Percentiles rank a stretch among this genome's conserved stretches.
These are phyloP conservation scores for Dorcoceras hygrometricum DNA, from an alignment of 257 asterid genomes.

Conservation along the genomic window DNA sequence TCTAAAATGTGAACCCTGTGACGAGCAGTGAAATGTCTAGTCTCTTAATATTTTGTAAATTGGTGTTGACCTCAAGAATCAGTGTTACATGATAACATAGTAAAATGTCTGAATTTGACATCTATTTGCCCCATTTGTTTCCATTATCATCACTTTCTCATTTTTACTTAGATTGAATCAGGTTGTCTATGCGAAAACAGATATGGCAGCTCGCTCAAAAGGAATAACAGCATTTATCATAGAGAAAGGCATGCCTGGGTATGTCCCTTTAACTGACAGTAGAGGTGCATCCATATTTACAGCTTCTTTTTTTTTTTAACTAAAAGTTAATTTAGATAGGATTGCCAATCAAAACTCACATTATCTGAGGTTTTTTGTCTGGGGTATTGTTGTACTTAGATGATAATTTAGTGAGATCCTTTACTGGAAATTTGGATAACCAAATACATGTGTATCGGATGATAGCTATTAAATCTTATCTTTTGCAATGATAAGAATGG, in stretches of 20 bases:
- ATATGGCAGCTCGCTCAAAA: constrained; percentile 69
- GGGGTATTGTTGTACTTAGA: not conserved
- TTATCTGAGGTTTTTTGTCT: constrained; percentile 1
- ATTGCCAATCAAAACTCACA: not conserved
- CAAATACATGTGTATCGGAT: not conserved
- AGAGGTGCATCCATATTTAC: not conserved
- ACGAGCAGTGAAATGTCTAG: constrained; percentile 6
- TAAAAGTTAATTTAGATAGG: constrained; percentile 4
- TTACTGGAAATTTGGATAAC: not conserved
- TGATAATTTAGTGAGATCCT: constrained; percentile 13
- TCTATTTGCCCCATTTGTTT: not conserved
- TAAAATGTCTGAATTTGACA: constrained; percentile 11
- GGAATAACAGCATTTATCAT: constrained; percentile 97
- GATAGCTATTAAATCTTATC: constrained; percentile 6
- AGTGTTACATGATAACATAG: constrained; percentile 22
- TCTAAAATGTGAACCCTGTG: not conserved
- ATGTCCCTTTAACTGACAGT: constrained; percentile 37
- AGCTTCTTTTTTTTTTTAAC: constrained; percentile 14
- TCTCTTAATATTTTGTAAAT: not conserved
- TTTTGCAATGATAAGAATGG: constrained; percentile 1
- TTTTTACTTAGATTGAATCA: constrained; percentile 36
- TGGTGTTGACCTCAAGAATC: not conserved
- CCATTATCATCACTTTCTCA: constrained; percentile 11
- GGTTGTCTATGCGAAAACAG: constrained; percentile 98
- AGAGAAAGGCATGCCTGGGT: constrained; percentile 97